Conservation (phyloP, 2,329 filamentous ascomycete genomes). For the Pyricularia sp. region DNA sequence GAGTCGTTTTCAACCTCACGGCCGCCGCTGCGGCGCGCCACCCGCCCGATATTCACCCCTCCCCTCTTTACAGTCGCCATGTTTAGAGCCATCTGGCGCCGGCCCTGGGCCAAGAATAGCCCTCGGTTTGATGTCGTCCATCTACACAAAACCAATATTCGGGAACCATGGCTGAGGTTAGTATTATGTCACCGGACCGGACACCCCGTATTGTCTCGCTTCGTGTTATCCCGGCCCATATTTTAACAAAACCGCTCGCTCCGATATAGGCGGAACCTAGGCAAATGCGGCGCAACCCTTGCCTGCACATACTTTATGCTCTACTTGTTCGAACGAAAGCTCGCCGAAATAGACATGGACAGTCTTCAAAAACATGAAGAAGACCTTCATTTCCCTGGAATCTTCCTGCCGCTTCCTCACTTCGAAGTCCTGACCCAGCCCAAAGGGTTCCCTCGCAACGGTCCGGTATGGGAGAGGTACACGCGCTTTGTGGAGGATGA, state of each 20-base stretch:
- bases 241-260: neutral
- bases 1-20: neutral
- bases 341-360: neutral
- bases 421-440: neutral
- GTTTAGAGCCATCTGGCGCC: neutral
- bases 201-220: neutral
- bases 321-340: neutral
- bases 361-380: neutral
- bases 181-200: neutral
- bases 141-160: neutral
- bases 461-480: neutral
- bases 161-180: neutral
- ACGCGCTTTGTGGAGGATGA: neutral
- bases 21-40: neutral
- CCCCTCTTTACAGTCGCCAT: neutral
- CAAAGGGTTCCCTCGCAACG: neutral
- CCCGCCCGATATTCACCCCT: neutral
- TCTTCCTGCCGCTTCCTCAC: neutral
- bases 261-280: neutral
- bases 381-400: neutral
- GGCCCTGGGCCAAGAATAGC: neutral
- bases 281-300: neutral
- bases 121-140: neutral
- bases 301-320: neutral
- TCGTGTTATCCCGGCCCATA: neutral